Evolutionary conservation across 306 rosid species (phyloP), one percentile per base, ranked within the genome.

Genomic region (Rosa persica): DNA sequence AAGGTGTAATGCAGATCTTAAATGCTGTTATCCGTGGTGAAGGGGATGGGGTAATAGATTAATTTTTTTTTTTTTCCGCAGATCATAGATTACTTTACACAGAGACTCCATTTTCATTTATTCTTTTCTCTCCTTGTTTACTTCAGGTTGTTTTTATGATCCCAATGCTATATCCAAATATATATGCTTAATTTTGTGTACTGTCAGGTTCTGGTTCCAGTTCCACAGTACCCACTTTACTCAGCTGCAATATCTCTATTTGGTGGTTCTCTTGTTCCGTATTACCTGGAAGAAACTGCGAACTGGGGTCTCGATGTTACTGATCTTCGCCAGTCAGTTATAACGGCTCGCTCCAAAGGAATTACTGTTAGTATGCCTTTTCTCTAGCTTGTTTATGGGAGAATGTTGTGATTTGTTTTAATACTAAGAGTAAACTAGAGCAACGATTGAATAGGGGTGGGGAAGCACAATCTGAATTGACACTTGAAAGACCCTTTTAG

Each of bases 201-300:
- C 77, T 81, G 58, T 72, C 83, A 96, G 99, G 54, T 96, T 89
- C 87, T 96, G 98, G 99, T 96, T 85, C 99, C 99, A 51, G 99
- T 96, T 57, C 99, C 99, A 51, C 99, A 96, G 65, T 96, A 96
- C 89, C 99, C 99, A 8, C 99, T 96, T 74, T 96, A 96, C 83
- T 96, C 99, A 0, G 99, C 99, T 78, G 82, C 99, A 72, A 96
- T 96, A 70, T 78, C 96, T 74, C 87, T 96, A 54, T 80, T 77
- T 72, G 99, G 99, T 49, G 99, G 99, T 75, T 75, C 98, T 80
- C 96, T 96, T 86, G 98, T 96, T 80, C 97, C 98, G 5, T 96
- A 96, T 87, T 93, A 84, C 87, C 98, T 96, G n/a, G 99, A 96
- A 84, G 99, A 96, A 88, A 91, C 96, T 70, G 98, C 88, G 22